Evolutionary conservation across 495 filamentous ascomycete species (phyloP).

Genomic region (Podospora bellae-mahoneyi): DNA sequence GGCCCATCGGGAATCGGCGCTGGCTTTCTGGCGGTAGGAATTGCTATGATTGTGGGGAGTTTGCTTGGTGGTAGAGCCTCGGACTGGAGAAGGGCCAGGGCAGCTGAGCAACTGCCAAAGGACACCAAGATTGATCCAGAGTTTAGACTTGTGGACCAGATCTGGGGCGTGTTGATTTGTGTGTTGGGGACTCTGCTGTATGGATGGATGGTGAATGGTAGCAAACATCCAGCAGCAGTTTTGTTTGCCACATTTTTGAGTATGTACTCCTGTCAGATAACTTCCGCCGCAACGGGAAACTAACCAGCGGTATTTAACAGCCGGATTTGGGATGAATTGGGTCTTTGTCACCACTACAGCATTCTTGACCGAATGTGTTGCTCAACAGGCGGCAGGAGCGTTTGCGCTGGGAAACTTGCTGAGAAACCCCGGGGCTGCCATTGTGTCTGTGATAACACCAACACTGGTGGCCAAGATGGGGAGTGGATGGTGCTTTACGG

Average conservation of each 20-base stretch:
- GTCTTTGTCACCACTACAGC: slow-evolving; percentile 21
- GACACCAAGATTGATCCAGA: slow-evolving; percentile 17
- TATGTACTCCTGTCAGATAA: not conserved
- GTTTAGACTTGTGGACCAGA: slow-evolving; percentile 17
- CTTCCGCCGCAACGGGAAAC: not conserved
- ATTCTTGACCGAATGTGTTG: slow-evolving; percentile 17
- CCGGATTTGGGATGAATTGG: slow-evolving; percentile 23
- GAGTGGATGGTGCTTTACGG: slow-evolving; percentile 18
- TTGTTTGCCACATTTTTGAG: slow-evolving; percentile 15
- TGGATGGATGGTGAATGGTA: slow-evolving; percentile 11
- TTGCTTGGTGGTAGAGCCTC: slow-evolving; percentile 18
- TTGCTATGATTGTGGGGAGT: slow-evolving; percentile 18
- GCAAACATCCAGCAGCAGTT: slow-evolving; percentile 10
- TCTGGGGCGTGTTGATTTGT: slow-evolving; percentile 19
- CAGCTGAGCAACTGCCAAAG: not conserved
- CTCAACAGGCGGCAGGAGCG: slow-evolving; percentile 19
- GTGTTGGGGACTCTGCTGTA: slow-evolving; percentile 10
- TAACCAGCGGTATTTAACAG: not conserved
- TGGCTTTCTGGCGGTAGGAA: slow-evolving; percentile 15
- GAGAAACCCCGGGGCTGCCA: slow-evolving; percentile 16
- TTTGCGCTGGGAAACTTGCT: slow-evolving; percentile 21
- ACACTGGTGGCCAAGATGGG: slow-evolving; percentile 16
- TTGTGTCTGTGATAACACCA: slow-evolving; percentile 13
- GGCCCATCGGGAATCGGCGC: slow-evolving; percentile 14
- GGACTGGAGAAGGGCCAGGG: slow-evolving; percentile 17